Evolutionary conservation across 495 filamentous ascomycete species (phyloP), one percentile per base, ranked within the genome.

Genomic region (Penicillium odoratum): DNA sequence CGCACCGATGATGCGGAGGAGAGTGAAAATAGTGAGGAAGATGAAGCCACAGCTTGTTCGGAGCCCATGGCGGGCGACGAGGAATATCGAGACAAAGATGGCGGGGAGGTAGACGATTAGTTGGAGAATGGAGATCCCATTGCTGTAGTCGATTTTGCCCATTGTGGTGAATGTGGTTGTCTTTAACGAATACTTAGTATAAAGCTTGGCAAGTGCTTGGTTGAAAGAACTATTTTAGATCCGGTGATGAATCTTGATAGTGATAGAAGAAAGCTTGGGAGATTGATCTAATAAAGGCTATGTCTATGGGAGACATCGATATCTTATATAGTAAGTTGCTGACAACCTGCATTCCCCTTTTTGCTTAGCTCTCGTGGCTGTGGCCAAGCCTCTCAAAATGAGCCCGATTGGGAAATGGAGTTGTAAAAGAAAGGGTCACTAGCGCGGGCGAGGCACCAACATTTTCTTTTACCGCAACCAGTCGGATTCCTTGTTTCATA

Each of bases 41-140:
- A 66, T 26, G 60, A 71, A 79, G 16, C 74, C 75, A 8, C 64
- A 48, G 33, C 53, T 67, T 47, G 52, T 62, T n/a, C 59, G 56
- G 29, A 78, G 62, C 26, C 76, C 75, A 68, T 78, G 76, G 15
- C 72, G 73, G 21, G 64, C 47, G 42, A 70, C 60, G 40, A 79
- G 71, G 47, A 71, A 70, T 44, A 59, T 38, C 0, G 75, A 60
- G 30, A 72, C 38, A 34, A 67, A 56, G 18, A 79, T 57, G 21
- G 62, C 50, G 6, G 75, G 75, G 15, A 73, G 7, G 51, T 75
- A 79, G 48, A 72, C 48, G 18, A 67, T 59, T 16, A 77, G 51
- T 60, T 72, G 51, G 34, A 62, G 63, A 49, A 79, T 72, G 5
- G 75, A 73, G 45, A 78, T 59, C 31, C 64, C 75, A 42, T 73